phyloP scores from a whole-genome alignment of 2,329 filamentous ascomycete genomes.

The Alternaria gansuensis region DNA sequence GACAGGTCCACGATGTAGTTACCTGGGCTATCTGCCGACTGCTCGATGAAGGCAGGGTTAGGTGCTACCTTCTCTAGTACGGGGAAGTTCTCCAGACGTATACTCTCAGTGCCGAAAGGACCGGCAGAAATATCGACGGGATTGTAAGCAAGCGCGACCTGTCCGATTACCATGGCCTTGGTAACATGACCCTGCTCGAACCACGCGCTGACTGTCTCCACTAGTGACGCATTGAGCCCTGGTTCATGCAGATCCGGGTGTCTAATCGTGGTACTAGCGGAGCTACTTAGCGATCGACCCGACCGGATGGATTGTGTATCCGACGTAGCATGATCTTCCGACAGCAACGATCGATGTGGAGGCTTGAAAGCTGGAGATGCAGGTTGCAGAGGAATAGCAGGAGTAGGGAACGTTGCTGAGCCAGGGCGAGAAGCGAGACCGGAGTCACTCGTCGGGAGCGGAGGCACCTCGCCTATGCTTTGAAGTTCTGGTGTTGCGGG shows the following conservation, averaged over 20 bases:
- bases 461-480: conserved; percentile 48
- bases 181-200: conserved; percentile 79
- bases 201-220: conserved; percentile 87
- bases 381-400: conserved; percentile 44
- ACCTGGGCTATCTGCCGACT: conserved; percentile 73
- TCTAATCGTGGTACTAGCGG: conserved; percentile 68
- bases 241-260: conserved; percentile 83
- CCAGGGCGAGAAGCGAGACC: conserved; percentile 21
- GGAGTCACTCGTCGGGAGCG: conserved; percentile 39
- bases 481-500: conserved; percentile 51
- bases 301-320: conserved; percentile 94
- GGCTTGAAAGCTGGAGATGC: conserved; percentile 50
- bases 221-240: conserved; percentile 86
- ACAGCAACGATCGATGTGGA: conserved; percentile 47
- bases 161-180: conserved; percentile 79
- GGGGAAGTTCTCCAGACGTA: conserved; percentile 87
- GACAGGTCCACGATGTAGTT: conserved; percentile 81
- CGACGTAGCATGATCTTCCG: conserved; percentile 69
- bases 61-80: conserved; percentile 91
- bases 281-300: conserved; percentile 77
- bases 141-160: conserved; percentile 89
- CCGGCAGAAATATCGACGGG: conserved; percentile 57
- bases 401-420: conserved; percentile 32
- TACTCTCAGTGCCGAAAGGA: conserved; percentile 64
- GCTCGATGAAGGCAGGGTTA: conserved; percentile 88